Base-by-base conservation (phyloP, 1,284 basidiomycete species). In the Lentinula novae-zelandiae region DNA sequence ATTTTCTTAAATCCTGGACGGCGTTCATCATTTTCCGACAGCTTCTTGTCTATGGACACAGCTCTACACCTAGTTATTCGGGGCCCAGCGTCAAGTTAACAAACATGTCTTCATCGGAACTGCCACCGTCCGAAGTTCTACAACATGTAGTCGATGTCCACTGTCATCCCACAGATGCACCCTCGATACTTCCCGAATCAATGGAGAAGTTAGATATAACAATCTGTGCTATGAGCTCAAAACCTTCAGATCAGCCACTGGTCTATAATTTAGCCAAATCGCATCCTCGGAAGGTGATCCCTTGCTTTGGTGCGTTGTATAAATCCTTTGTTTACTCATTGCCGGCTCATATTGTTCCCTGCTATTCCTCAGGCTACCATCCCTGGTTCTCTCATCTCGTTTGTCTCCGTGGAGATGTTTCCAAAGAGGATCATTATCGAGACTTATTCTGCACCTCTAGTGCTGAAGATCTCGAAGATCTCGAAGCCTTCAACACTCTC, bases 351-450 rank as follows among this genome's bases (percentile, higher is more conserved):
- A 13, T 27, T 44, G 27, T 27, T 27, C 27, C 27, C 27, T 27
- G 60, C 58, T 44, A 58, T 57, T 33, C 5, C 53, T 66, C 31
- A 92, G 90, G 92, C 17, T 85, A 90, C 67, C 92, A 94, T 70
- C 92, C 92, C 5, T 94, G 92, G 92, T 93, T 90, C 71, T 78
- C 84, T 2, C 85, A 93, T 70, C 78, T 78, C 67, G 89, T 94
- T 65, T 80, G 87, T 3, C 71, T 84, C 36, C 66, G 66, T 63
- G 59, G 74, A 58, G 60, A 59, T 38, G 39, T 67, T 64, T 75
- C 79, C 62, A 91, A 86, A 69, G 81, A 83, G 63, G 75, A 79
- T 12, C 92, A 94, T 71, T 94, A 93, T 70, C 73, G 78, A 22
- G 64, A 67, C 1, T 77, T 93, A 40, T 86, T 93, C 65, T 73